phyloP scores from a whole-genome alignment of 1,139 yeast genomes.

The Pichia sp. region DNA sequence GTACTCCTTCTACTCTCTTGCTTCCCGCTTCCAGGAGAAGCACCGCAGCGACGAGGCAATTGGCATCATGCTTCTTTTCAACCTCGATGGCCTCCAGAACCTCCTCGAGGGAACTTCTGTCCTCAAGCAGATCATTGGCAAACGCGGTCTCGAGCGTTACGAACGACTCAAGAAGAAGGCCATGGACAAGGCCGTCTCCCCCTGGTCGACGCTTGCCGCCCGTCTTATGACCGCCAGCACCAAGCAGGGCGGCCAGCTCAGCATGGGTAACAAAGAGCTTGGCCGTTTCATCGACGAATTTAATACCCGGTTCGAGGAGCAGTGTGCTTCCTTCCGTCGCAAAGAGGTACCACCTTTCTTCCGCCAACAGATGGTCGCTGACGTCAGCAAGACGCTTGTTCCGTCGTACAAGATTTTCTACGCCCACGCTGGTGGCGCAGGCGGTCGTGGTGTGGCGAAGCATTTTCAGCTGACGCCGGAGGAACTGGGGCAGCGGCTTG shows the following conservation, averaged over 20 bases:
- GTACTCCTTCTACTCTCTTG: conserved; percentile 59
- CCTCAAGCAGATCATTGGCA: conserved; percentile 53
- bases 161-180: conserved; percentile 70
- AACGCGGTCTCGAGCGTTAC: conserved; percentile 61
- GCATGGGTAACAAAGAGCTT: conserved; percentile 54
- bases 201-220: conserved; percentile 80
- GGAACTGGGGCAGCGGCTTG: conserved; percentile 5
- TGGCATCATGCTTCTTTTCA: conserved; percentile 71
- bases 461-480: conserved; percentile 6
- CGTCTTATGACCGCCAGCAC: conserved; percentile 72
- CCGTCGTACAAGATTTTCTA: conserved; percentile 13
- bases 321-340: conserved; percentile 5
- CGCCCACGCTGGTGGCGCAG: conserved; percentile 1
- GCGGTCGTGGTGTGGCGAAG: conserved; percentile 4
- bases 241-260: conserved; percentile 36
- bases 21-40: conserved; percentile 45
- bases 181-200: conserved; percentile 69
- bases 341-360: conserved; percentile 11
- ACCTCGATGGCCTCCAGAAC: conserved; percentile 70
- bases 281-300: conserved; percentile 82
- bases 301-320: conserved; percentile 72
- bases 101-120: conserved; percentile 56
- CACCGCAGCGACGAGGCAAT: conserved; percentile 45
- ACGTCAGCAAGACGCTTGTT: conserved; percentile 12
- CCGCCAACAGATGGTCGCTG: conserved; percentile 10